Base-by-base conservation (phyloP, 768 basidiomycete species). In the Termitomyces sp. region DNA sequence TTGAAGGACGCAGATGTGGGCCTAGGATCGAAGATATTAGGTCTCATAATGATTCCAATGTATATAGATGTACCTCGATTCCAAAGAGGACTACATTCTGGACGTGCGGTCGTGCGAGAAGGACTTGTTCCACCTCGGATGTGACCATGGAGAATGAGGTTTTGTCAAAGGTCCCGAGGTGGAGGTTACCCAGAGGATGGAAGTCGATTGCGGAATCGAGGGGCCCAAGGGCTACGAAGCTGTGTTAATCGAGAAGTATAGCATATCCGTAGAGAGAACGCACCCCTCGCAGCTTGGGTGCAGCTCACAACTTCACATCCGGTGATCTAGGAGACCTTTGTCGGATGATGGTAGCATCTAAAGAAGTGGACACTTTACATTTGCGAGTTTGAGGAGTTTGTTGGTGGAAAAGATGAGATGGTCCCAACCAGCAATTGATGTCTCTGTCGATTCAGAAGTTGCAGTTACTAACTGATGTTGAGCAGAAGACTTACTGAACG, bases 111-210 rank as follows among this genome's bases (percentile, higher is more conserved):
- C 75, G 78, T 5, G 76, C 63, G 22, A 69, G 66, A 53, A 96
- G 74, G 8, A 85, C 60, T 2, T 71, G 59, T 53, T 76, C 70
- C 6, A 95, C 81, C 34, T 90, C 83, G 6, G 87, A 81, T 0
- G 84, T 86, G 55, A 87, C 64, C 94, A 97, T 96, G 1, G 89
- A 90, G 75, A 98, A 97, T 53, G 82, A 79, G 0, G 85, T 84
- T 70, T 97, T 97, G 63, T 87, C 82, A 65, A 84, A 77, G 10
- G 84, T 82, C 41, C 79, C 87, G 34, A 87, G 70, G 58, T 82
- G 77, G 28, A 90, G 74, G 4, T 77, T 62, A 0, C 78, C 87
- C 1, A 90, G 77, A 33, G 80, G 75, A 15, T 70, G 64, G 58
- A 80, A 70, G 63, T 81, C 79, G 58, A 93, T 76, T 51, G 83